These are phyloP conservation scores for Lunasporangiospora selenospora DNA, from an alignment of 192 early-diverging fungal genomes.

Conservation along the genomic window DNA sequence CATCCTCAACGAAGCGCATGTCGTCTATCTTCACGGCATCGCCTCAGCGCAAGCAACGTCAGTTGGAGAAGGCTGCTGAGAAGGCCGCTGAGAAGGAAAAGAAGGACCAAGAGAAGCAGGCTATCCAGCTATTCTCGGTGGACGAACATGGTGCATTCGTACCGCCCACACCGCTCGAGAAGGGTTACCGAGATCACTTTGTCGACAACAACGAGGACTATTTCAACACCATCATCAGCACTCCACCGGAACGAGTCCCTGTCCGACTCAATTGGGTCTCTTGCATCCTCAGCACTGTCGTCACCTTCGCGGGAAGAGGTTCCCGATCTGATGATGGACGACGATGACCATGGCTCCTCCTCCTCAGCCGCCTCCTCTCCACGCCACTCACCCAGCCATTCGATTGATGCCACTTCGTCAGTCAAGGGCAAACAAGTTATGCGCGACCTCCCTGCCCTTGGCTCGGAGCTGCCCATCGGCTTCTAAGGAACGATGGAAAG, in stretches of 20 bases:
- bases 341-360: slow-evolving; percentile 13
- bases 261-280: slow-evolving; percentile 33
- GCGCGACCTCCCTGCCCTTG: too few relatives aligned
- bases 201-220: slow-evolving; percentile 32
- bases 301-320: slow-evolving; percentile 26
- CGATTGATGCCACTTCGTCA: too few relatives aligned
- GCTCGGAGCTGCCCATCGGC: too few relatives aligned
- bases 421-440: too few relatives aligned
- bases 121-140: slow-evolving; percentile 25
- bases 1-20: too few relatives aligned
- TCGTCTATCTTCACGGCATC: too few relatives aligned
- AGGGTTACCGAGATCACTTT: slow-evolving; percentile 37
- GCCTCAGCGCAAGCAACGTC: too few relatives aligned
- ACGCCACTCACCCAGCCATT: slow-evolving; percentile 35
- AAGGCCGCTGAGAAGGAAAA: slow-evolving; percentile 34
- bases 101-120: slow-evolving; percentile 35
- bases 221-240: slow-evolving; percentile 35
- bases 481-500: too few relatives aligned
- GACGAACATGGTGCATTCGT: slow-evolving; percentile 29
- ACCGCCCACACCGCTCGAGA: slow-evolving; percentile 24
- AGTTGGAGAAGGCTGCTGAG: too few relatives aligned
- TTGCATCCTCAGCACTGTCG: not conserved
- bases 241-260: slow-evolving; percentile 27
- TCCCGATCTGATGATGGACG: slow-evolving; percentile 29
- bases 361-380: slow-evolving; percentile 29